Conservation (phyloP, 495 filamentous ascomycete genomes). For the Neurospora terricola region DNA sequence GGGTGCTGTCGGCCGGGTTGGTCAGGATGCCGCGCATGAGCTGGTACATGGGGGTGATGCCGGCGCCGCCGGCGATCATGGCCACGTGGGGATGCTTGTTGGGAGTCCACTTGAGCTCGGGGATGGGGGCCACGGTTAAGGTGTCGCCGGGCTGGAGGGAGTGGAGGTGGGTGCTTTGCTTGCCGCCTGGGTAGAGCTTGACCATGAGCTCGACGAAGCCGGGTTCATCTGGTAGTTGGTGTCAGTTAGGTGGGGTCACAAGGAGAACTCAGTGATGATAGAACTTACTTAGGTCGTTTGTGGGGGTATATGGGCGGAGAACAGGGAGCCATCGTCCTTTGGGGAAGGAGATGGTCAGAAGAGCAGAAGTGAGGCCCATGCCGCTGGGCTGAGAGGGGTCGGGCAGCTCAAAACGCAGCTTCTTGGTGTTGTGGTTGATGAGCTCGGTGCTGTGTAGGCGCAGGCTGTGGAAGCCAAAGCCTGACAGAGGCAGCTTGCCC, state of each 20-base stretch:
- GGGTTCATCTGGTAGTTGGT: slow-evolving; percentile 31
- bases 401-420: slow-evolving; percentile 52
- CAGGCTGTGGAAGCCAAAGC: slow-evolving; percentile 29
- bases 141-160: slow-evolving; percentile 48
- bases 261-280: background rate
- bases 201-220: slow-evolving; percentile 50
- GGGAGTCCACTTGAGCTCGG: slow-evolving; percentile 43
- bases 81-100: slow-evolving; percentile 46
- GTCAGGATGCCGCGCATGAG: slow-evolving; percentile 49
- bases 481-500: slow-evolving; percentile 18
- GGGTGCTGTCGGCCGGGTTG: slow-evolving; percentile 52
- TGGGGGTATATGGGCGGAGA: slow-evolving; percentile 50
- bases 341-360: slow-evolving; percentile 46
- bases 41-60: slow-evolving; percentile 56
- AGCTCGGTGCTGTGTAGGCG: slow-evolving; percentile 40
- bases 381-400: slow-evolving; percentile 38
- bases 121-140: slow-evolving; percentile 43
- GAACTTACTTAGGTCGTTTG: slow-evolving; percentile 40
- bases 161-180: slow-evolving; percentile 52
- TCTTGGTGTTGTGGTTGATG: slow-evolving; percentile 58
- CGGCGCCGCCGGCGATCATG: slow-evolving; percentile 53
- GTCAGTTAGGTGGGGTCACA: background rate
- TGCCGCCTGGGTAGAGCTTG: slow-evolving; percentile 55
- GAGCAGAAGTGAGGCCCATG: slow-evolving; percentile 43
- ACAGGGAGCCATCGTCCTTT: slow-evolving; percentile 43